These are phyloP conservation scores for Claviceps cyperi DNA, from an alignment of 2,329 filamentous ascomycete species.

Conservation along the genomic window DNA sequence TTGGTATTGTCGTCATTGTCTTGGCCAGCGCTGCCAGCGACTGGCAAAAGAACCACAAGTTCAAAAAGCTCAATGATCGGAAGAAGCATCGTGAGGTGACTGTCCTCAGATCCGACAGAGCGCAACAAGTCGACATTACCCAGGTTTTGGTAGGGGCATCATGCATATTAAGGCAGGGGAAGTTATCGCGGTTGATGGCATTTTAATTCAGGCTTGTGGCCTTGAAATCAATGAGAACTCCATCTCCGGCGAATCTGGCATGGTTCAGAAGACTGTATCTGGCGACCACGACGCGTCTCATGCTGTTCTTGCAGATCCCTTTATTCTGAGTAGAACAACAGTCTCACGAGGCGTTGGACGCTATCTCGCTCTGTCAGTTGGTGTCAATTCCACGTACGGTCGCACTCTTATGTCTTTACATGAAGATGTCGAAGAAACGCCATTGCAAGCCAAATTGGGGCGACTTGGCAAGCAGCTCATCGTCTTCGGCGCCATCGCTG, in stretches of 20 bases:
- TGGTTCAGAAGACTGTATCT: slow-evolving; percentile 47
- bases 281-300: slow-evolving; percentile 46
- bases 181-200: slow-evolving; percentile 54
- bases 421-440: slow-evolving; percentile 64
- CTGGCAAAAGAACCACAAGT: slow-evolving; percentile 70
- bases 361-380: slow-evolving; percentile 62
- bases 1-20: slow-evolving; percentile 63
- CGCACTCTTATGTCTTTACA: slow-evolving; percentile 67
- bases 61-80: slow-evolving; percentile 66
- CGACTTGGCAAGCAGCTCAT: slow-evolving; percentile 62
- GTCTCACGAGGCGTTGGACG: slow-evolving; percentile 62
- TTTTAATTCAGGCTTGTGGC: slow-evolving; percentile 42
- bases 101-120: slow-evolving; percentile 59
- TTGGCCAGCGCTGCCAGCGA: slow-evolving; percentile 66
- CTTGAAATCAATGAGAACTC: slow-evolving; percentile 60
- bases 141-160: slow-evolving; percentile 59
- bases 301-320: slow-evolving; percentile 47
- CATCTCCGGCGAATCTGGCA: slow-evolving; percentile 60
- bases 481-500: slow-evolving; percentile 25
- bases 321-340: slow-evolving; percentile 68
- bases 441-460: slow-evolving; percentile 64
- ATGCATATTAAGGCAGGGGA: slow-evolving; percentile 61
- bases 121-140: slow-evolving; percentile 53
- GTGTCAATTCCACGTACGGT: slow-evolving; percentile 60
- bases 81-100: slow-evolving; percentile 65